phyloP scores from a whole-genome alignment of 2,329 filamentous ascomycete genomes.

The Aspergillus clavatus region DNA sequence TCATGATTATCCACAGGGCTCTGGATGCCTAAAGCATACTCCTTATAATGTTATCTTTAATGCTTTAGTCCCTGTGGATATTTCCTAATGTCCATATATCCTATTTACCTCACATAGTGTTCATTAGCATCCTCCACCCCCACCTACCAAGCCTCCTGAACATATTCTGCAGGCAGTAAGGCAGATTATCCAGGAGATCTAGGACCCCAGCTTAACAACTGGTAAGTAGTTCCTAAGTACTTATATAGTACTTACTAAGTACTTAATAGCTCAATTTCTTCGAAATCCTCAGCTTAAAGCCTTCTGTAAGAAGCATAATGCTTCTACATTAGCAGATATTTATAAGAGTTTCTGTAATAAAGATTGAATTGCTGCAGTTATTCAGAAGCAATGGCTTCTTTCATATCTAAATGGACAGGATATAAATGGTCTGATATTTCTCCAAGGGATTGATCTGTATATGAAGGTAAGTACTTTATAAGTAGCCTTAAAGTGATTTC shows the following conservation, averaged over 20 bases:
- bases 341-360: constrained; percentile 7
- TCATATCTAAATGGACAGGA: constrained; percentile 6
- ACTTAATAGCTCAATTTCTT: too few species aligned
- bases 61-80: too few species aligned
- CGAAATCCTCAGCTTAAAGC: constrained; percentile 5
- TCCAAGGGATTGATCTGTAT: too few species aligned
- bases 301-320: constrained; percentile 9
- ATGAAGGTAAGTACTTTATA: too few species aligned
- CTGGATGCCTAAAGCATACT: constrained; percentile 6
- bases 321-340: constrained; percentile 7
- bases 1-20: constrained; percentile 8
- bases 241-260: constrained; percentile 1
- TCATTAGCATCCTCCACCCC: constrained; percentile 12
- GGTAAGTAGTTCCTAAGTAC: constrained; percentile 5
- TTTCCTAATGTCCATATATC: too few species aligned
- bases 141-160: constrained; percentile 7
- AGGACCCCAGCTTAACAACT: constrained; percentile 2
- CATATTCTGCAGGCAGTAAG: constrained; percentile 3
- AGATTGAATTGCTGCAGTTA: constrained; percentile 5
- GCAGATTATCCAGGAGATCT: constrained; percentile 3
- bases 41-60: too few species aligned
- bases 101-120: too few species aligned
- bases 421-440: too few species aligned
- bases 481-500: too few species aligned
- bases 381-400: constrained; percentile 6